phyloP scores from a whole-genome alignment of 306 rosid genomes.

The Datisca glomerata region DNA sequence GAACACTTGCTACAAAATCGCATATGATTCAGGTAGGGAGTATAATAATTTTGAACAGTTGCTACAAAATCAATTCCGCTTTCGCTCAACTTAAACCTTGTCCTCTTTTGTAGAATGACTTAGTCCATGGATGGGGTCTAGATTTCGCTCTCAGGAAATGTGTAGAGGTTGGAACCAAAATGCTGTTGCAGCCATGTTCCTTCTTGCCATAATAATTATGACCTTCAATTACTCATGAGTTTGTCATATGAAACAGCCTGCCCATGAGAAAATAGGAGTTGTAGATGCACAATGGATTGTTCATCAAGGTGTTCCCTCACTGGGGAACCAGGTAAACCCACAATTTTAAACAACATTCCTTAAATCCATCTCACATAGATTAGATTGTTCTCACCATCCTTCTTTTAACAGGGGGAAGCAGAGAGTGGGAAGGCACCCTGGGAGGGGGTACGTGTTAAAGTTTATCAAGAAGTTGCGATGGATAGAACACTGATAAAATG shows the following conservation, averaged over 20 bases:
- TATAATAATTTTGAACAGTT: not conserved
- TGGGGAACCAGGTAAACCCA: constrained; percentile 62
- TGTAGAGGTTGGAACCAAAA: constrained; percentile 35
- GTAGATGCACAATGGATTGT: constrained; percentile 83
- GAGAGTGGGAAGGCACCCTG: constrained; percentile 48
- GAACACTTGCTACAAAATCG: constrained; percentile 11
- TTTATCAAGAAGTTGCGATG: no score
- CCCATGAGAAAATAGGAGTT: constrained; percentile 82
- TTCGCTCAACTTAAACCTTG: not conserved
- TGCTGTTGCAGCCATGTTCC: not conserved
- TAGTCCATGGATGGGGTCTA: constrained; percentile 95
- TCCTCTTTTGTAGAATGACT: constrained; percentile 51
- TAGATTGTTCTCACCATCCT: not conserved
- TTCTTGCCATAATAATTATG: not conserved
- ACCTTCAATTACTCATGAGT: not conserved
- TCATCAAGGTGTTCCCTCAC: constrained; percentile 79
- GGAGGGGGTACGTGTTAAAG: constrained; percentile 58
- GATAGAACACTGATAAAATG: no score
- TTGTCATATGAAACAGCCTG: constrained; percentile 33
- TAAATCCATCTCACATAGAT: constrained; percentile 1
- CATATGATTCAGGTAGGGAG: constrained; percentile 72
- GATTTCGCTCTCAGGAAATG: constrained; percentile 81
- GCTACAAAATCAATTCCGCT: not conserved
- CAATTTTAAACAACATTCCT: not conserved
- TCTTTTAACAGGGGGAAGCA: constrained; percentile 45